Evolutionary conservation across 106 monocot genomes (phyloP), one percentile per base, ranked within the genome.

Genomic region (Phalaenopsis equestris): DNA sequence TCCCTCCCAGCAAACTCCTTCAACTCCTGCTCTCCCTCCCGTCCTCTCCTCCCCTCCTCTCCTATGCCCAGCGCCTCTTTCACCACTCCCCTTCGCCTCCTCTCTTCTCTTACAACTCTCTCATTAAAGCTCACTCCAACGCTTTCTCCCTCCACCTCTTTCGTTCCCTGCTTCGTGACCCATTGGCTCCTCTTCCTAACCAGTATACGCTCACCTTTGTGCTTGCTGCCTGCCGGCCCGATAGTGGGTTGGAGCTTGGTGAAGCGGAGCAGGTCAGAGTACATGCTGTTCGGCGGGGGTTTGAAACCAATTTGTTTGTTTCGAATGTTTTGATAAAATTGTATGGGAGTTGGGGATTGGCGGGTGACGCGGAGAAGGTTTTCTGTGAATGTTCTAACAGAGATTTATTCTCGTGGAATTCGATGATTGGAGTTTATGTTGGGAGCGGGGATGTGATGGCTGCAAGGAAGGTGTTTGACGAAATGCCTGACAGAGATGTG

Each of bases 361-460:
- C 72, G 42, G 64, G 73, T 10, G 73, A 85, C 6, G 87, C 87
- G 4, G 56, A 73, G 83, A 90, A 72, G 72, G 72, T 87, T 77
- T 90, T 90, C 24, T 80, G 83, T 72, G 85, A 73, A 8, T 58
- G 82, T 52, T 42, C 42, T 47, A 45, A 56, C 1, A 77, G 58
- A 64, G 90, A 90, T 65, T 56, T 87, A 78, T 79, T 85, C 77
- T 85, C 87, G 2, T 90, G 87, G 90, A 90, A 87, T 47, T 83
- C 83, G 12, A 56, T 87, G 39, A 21, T 87, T 1, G 81, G 81
- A 45, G 87, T 78, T n/a, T 85, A 85, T 43, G 83, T 84, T 1
- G 78, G 73, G 30, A 7, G 19, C 41, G 86, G 86, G 4, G 82
- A 89, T 42, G 15, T 84, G 43, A 17, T 30, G 16, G 17, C 17